These are phyloP conservation scores for Plasmodium reichenowi DNA, from an alignment of 169 alveolate genomes.

Conservation along the genomic window DNA sequence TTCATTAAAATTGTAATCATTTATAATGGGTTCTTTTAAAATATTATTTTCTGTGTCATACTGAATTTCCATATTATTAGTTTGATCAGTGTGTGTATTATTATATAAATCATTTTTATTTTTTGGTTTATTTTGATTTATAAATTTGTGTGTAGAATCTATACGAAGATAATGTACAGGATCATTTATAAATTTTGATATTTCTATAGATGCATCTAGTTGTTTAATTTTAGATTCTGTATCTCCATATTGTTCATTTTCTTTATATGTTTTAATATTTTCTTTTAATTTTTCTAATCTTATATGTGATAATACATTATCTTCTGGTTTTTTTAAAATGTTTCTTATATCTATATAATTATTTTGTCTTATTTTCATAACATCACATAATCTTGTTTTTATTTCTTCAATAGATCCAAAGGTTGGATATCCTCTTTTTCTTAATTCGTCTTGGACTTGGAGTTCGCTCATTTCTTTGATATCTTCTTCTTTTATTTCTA, in stretches of 20 bases:
- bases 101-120: neutral
- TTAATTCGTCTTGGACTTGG: constrained; percentile 37
- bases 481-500: constrained; percentile 36
- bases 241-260: constrained; percentile 28
- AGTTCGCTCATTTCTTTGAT: constrained; percentile 56
- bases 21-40: constrained; percentile 37
- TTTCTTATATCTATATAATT: constrained; percentile 19
- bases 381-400: constrained; percentile 38
- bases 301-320: constrained; percentile 32
- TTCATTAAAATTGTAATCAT: constrained; percentile 27
- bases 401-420: constrained; percentile 44
- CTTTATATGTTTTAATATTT: constrained; percentile 32
- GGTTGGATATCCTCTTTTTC: constrained; percentile 71
- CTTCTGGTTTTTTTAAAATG: constrained; percentile 36
- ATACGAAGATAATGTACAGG: constrained; percentile 52
- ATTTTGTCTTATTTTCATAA: constrained; percentile 39
- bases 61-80: neutral
- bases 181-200: constrained; percentile 31
- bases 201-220: constrained; percentile 64
- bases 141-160: constrained; percentile 28
- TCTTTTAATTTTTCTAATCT: constrained; percentile 36
- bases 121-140: neutral
- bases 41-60: constrained; percentile 14
- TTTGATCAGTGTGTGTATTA: neutral
- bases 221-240: constrained; percentile 57